Percentiles rank a stretch among this genome's conserved stretches.
phyloP scores from a whole-genome alignment of 805 yeast genomes.

The Candida montana region DNA sequence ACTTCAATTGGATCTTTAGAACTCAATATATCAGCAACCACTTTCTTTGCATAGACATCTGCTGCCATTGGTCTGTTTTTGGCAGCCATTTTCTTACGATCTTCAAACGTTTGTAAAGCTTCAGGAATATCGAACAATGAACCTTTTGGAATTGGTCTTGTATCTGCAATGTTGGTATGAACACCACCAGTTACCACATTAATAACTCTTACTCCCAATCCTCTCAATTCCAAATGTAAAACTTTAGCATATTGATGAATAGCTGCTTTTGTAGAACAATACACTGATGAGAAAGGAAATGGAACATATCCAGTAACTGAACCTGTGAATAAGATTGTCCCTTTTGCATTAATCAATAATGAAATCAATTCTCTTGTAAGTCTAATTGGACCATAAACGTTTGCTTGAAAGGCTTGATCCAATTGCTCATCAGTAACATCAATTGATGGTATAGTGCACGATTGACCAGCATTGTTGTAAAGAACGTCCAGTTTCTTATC shows the following conservation, averaged over 20 bases:
- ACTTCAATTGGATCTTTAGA: conserved; percentile 40
- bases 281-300: conserved; percentile 66
- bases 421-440: conserved; percentile 57
- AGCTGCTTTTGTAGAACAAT: conserved; percentile 70
- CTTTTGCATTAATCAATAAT: conserved; percentile 57
- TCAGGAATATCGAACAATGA: conserved; percentile 52
- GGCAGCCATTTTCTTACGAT: conserved; percentile 54
- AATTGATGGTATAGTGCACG: conserved; percentile 65
- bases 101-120: conserved; percentile 41
- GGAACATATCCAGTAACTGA: conserved; percentile 61
- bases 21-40: conserved; percentile 44
- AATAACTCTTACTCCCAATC: conserved; percentile 66
- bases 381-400: conserved; percentile 66
- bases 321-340: conserved; percentile 70
- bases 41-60: conserved; percentile 48
- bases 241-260: conserved; percentile 65
- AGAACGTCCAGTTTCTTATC: conserved; percentile 52
- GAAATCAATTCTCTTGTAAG: conserved; percentile 52
- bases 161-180: conserved; percentile 62
- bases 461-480: conserved; percentile 73
- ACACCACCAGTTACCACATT: conserved; percentile 77
- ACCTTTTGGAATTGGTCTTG: conserved; percentile 48
- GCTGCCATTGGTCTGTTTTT: conserved; percentile 56
- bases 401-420: conserved; percentile 52
- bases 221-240: conserved; percentile 61